Evolutionary conservation across 108 stramenopile genomes (phyloP), one percentile per base, ranked within the genome.

Genomic region (Cyclotella kingstonii): DNA sequence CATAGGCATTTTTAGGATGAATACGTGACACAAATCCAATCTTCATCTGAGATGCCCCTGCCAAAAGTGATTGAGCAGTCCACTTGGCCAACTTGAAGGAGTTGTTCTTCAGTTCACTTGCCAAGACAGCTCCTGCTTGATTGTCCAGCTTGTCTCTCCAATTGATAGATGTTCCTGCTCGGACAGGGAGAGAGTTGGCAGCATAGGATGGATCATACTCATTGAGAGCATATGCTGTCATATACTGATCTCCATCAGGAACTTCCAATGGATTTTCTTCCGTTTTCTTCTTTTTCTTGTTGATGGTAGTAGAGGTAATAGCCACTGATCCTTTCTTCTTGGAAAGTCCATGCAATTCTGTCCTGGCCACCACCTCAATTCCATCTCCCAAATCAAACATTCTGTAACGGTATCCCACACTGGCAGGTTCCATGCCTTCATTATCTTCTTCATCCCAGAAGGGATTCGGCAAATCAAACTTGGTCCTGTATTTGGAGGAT

Each of bases 81-180:
- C 97, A 99, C 75, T 96, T 95, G 35, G 96, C 98, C 41, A 99
- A 68, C 74, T 99, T 98, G 84, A 90, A 93, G 26, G 86, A 81
- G 70, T 99, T 99, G 76, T 99, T 99, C 90, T 98, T 97, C 55
- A 99, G 76, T 67, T 98, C 98, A 40, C 89, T 93, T 19, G 95
- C 97, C 53, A 99, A 76, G 17, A 99, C 95, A 40, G 97, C 92
- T 53, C 97, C 98, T 27, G 90, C 79, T 64, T 95, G 93, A 27
- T 73, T 75, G 73, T 99, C 98, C 55, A 99, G 91, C 85, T 93
- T 96, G 25, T 95, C 88, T 10, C 90, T 66, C 90, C 90, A 87
- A 36, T 63, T 77, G 63, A 68, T 46, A n/a, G 69, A 43, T 5
- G 60, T 54, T 22, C 61, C 66, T 18, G 63, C 59, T 28, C 66